Base-by-base conservation (phyloP, 2,329 filamentous ascomycete genomes). In the Nakataea oryzae region DNA sequence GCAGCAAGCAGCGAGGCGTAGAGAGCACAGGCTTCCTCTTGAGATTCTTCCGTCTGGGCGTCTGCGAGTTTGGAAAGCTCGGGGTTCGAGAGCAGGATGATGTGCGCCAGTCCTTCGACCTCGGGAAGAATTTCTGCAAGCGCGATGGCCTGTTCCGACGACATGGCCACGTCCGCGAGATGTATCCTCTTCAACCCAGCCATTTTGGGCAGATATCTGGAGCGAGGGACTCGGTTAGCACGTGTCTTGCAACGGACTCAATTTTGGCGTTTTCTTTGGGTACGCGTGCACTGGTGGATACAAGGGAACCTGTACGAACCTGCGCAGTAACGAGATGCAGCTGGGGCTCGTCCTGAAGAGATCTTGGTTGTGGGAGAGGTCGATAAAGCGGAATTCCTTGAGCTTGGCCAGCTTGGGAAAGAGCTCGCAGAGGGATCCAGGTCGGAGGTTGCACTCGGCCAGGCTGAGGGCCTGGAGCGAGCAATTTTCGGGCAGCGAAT, bases 1-100 rank as follows among this genome's bases (percentile, higher is more conserved):
- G 93, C 93, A 6, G 92, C 90, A 76, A 96, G 88, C 26, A 97
- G 81, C 2, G 93, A 96, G 1, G 95, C 92, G 72, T 96, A 97
- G 8, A 97, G 76, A 1, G 95, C 95, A 68, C 91, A 96, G 0
- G 95, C 93, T 74, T 97, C 93, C 74, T 97, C 93, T 73, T 97
- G 91, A 1, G 81, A 82, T 62, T 86, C 86, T 68, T 95, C 91
- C 7, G 90, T 90, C 60, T 81, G 89, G 0, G 91, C 89, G 64
- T 86, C 83, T 6, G 91, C 88, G 28, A 96, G 81, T 58, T 82
- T 83, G 27, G 83, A 79, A 5, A 97, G 77, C 64, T 86, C 81
- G 0, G 86, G 81, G 68, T 99, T 99, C 67, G 95, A 90, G 54
- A 96, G 77, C 3, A 97, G 83, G 69, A 88, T 95, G 66, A 99